Base-by-base conservation (phyloP, 2,329 filamentous ascomycete species). In the Apiospora koreana region DNA sequence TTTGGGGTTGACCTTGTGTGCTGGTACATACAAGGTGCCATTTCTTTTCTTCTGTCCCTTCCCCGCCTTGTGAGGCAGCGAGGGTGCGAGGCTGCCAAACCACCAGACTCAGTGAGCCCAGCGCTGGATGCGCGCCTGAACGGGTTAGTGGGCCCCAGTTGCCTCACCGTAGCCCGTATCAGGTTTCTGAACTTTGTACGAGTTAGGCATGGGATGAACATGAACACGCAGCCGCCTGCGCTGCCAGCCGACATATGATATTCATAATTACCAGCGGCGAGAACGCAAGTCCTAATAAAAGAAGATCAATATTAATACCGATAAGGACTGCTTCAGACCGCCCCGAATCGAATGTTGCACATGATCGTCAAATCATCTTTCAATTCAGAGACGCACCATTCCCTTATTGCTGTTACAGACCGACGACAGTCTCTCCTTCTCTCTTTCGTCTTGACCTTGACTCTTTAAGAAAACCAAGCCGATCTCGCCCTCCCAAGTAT, bases 111-210 rank as follows among this genome's bases (percentile, higher is more conserved):
- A 35, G 62, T 18, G n/a, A 31, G 45, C 42, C 42, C 64, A 42
- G 38, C 64, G 16, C 64, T 66, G n/a, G 21, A 9, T 16, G 45
- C 66, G 45, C 66, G 10, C 46, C 66, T 28, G n/a, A 45, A 68
- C 2, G 46, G 66, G 66, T 6, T 68, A 68, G 46, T 16, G 9
- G 21, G 43, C 66, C 25, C 66, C 66, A 68, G 43, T 50, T 50
- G 66, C 66, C 66, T 68, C 66, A 68, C 66, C 66, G 66, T 68
- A 68, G 64, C 42, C 38, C 38, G 64, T 66, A 66, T 66, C 64
- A 66, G 64, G 64, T 66, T 42, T 66, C 42, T 66, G 64, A 25
- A 28, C 38, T 65, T n/a, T 62, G 54, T 38, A 38, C 54, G 54
- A 62, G 54, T 31, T 62, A 62, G 54, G 54, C 54, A 62, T 62